phyloP scores from a whole-genome alignment of 1,139 yeast genomes.

The Hemisphaericaspora xylofermentans region DNA sequence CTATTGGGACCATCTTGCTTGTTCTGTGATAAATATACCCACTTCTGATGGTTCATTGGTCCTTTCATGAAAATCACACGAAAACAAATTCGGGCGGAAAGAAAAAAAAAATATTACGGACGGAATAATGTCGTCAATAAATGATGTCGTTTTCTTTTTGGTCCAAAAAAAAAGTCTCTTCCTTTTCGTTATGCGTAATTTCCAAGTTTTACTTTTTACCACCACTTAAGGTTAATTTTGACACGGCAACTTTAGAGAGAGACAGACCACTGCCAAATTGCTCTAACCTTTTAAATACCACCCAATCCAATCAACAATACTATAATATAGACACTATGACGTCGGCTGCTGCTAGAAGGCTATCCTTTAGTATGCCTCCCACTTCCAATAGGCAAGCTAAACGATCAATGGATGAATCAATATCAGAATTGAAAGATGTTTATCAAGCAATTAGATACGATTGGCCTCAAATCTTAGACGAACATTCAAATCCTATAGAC shows the following conservation, averaged over 20 bases:
- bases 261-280: neutral
- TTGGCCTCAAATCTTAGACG: slow-evolving; percentile 42
- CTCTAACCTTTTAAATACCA: neutral
- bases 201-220: too few relatives aligned
- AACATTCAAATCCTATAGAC: slow-evolving; percentile 73
- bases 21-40: neutral
- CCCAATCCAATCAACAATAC: neutral
- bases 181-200: too few relatives aligned
- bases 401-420: slow-evolving; percentile 25
- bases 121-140: neutral
- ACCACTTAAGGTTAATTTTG: too few relatives aligned
- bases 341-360: slow-evolving; percentile 7
- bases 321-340: neutral
- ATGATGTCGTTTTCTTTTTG: neutral
- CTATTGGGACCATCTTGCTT: slow-evolving; percentile 3
- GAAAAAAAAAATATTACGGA: slow-evolving; percentile 1
- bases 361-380: slow-evolving; percentile 12
- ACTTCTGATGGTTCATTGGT: too few relatives aligned
- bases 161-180: neutral
- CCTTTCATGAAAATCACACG: too few relatives aligned
- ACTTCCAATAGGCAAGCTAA: slow-evolving; percentile 2
- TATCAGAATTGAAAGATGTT: slow-evolving; percentile 38
- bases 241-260: neutral
- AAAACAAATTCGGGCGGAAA: too few relatives aligned
- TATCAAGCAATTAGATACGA: slow-evolving; percentile 41